These are phyloP conservation scores for Bonia amplexicaulis DNA, from an alignment of 176 grass and related monocot genomes.

Conservation along the genomic window DNA sequence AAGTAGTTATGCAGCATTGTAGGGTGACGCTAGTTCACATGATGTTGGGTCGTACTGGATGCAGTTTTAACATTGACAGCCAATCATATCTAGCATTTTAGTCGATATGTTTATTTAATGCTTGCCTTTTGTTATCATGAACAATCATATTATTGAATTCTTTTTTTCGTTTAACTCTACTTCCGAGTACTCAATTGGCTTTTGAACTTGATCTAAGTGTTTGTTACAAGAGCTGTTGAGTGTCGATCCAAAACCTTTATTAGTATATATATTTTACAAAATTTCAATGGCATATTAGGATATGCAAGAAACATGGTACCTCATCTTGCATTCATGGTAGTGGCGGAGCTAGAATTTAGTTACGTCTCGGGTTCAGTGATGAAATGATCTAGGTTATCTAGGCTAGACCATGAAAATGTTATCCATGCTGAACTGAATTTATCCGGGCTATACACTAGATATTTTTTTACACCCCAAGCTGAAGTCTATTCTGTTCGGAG, in stretches of 20 bases:
- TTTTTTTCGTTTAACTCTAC: not conserved
- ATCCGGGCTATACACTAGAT: too few species aligned
- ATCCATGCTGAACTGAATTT: too few species aligned
- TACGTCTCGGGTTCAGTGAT: too few species aligned
- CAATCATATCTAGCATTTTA: not conserved
- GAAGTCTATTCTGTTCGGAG: too few species aligned
- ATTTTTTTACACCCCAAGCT: too few species aligned
- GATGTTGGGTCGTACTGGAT: not conserved
- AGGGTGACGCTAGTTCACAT: not conserved
- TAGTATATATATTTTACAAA: constrained; percentile 16
- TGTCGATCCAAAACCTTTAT: not conserved
- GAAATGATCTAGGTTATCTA: too few species aligned
- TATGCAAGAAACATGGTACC: not conserved
- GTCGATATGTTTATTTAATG: too few species aligned
- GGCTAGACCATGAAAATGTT: too few species aligned
- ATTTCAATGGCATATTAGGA: not conserved
- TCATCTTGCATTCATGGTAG: not conserved
- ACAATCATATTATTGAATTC: too few species aligned
- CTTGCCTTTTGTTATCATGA: too few species aligned
- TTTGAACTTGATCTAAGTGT: constrained; percentile 13
- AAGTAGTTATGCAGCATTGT: too few species aligned
- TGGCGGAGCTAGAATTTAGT: too few species aligned
- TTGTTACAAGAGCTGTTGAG: not conserved
- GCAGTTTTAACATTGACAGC: not conserved
- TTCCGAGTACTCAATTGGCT: not conserved